phyloP scores from a whole-genome alignment of 495 filamentous ascomycete genomes.

The Darksidea phi region DNA sequence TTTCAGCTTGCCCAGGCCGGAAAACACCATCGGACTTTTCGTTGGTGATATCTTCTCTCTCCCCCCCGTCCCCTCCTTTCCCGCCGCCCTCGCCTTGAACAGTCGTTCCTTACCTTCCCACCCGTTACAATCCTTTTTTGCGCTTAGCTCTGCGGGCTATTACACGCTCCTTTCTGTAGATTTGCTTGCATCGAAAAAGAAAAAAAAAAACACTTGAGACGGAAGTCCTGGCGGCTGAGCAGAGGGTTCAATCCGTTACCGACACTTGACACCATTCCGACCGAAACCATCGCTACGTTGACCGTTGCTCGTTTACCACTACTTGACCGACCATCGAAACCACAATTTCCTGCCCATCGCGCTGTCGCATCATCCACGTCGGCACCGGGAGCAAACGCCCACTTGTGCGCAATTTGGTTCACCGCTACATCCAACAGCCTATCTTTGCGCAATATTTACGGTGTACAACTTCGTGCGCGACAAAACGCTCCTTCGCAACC shows the following conservation, averaged over 20 bases:
- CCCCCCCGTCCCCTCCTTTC: slow-evolving; percentile 11
- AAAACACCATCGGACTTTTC: slow-evolving; percentile 14
- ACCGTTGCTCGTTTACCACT: too few relatives aligned
- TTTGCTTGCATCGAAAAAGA: too few relatives aligned
- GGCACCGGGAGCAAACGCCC: too few relatives aligned
- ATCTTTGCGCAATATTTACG: background rate
- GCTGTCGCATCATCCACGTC: too few relatives aligned
- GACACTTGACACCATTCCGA: background rate
- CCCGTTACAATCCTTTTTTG: background rate
- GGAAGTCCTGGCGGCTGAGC: slow-evolving; percentile 29
- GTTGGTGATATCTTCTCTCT: slow-evolving; percentile 13
- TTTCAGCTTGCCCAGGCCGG: slow-evolving; percentile 11
- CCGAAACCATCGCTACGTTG: background rate
- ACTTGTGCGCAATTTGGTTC: too few relatives aligned
- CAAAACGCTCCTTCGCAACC: background rate
- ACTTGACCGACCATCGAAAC: too few relatives aligned
- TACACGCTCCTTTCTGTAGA: slow-evolving; percentile 27
- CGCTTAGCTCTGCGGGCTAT: slow-evolving; percentile 1
- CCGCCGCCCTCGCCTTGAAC: slow-evolving; percentile 6
- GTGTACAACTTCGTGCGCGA: background rate
- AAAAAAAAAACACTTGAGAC: background rate
- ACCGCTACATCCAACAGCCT: too few relatives aligned
- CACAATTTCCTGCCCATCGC: too few relatives aligned
- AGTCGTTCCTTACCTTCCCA: slow-evolving; percentile 20
- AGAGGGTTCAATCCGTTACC: slow-evolving; percentile 5